phyloP scores from a whole-genome alignment of 495 filamentous ascomycete genomes.

The Penicillium alfredii region DNA sequence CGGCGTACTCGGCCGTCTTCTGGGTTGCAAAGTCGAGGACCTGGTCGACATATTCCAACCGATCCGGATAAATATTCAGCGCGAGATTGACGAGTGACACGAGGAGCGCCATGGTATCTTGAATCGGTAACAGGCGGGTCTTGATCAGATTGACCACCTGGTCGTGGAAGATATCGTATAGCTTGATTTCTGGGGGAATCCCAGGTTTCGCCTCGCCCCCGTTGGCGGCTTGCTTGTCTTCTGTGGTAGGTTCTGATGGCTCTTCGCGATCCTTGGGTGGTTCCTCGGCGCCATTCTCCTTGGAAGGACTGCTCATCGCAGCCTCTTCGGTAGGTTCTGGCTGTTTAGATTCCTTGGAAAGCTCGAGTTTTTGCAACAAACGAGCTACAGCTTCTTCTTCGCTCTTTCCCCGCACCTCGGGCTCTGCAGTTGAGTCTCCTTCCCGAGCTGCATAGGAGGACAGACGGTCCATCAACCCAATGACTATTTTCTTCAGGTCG shows the following conservation, averaged over 20 bases:
- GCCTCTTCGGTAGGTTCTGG: conserved; percentile 28
- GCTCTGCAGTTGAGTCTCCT: conserved; percentile 66
- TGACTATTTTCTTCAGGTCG: conserved; percentile 96
- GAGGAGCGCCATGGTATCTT: conserved; percentile 87
- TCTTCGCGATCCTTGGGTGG: conserved; percentile 19
- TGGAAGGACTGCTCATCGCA: conserved; percentile 13
- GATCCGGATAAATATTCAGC: conserved; percentile 89
- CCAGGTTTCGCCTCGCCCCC: conserved; percentile 44
- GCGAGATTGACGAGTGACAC: conserved; percentile 90
- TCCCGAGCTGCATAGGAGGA: conserved; percentile 89
- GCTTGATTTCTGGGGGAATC: conserved; percentile 76
- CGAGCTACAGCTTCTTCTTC: conserved; percentile 78
- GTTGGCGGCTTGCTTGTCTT: conserved; percentile 18
- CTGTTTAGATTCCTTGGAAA: conserved; percentile 56
- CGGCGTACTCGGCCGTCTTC: conserved; percentile 84
- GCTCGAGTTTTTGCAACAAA: conserved; percentile 68
- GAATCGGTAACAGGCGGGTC: conserved; percentile 82
- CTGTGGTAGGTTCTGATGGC: conserved; percentile 5
- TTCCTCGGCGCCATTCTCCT: conserved; percentile 34
- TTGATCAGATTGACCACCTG: conserved; percentile 91
- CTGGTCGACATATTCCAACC: conserved; percentile 92
- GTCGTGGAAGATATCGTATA: conserved; percentile 97
- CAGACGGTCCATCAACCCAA: conserved; percentile 93
- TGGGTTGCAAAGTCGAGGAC: conserved; percentile 81
- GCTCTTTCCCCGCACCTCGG: conserved; percentile 64